Base-by-base conservation (phyloP, 1,284 basidiomycete species). In the Apiotrichum mycotoxinovorans region DNA sequence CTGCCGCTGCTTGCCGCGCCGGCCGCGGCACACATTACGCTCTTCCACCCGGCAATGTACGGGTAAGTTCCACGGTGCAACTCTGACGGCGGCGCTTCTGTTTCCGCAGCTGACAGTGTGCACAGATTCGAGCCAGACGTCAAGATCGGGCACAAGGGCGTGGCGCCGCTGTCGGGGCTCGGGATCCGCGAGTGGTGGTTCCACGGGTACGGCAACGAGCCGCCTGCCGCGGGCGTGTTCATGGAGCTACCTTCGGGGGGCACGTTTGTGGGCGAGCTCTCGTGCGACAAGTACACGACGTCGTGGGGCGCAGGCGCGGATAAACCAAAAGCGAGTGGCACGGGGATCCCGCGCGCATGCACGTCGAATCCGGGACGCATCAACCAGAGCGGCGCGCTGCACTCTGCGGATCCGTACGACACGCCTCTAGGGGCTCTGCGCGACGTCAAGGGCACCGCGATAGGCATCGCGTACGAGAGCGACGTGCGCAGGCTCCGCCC, bases 141-240 rank as follows among this genome's bases (percentile, higher is more conserved):
- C 3, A 86, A 86, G 2, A 30, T n/a, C 27, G 23, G 33, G 15
- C 33, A 27, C 23, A 25, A 50, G 25, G n/a, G 18, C 26, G 26
- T 84, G 27, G 76, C 79, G 4, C 86, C 87, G 2, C 78, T 87
- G 9, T 78, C 75, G 42, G 66, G 82, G 65, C 75, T 81, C 65
- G 66, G 80, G 3, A 87, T 87, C 69, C 62, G 80, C 25, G 68
- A 85, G 59, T 88, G 86, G 87, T 88, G 86, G 86, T 84, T 87
- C 75, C 75, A 75, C 57, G 72, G 69, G 15, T 64, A 71, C 49
- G 71, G 71, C 50, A 59, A 69, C 58, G 50, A 60, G n/a, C 73
- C 75, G 3, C 71, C 72, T 63, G 4, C 59, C 1, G 57, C 56
- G 7, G 70, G 67, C 3, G 60, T 53, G 18, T 67, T 72, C 45